Evolutionary conservation across 768 basidiomycete genomes (phyloP).

Genomic region (Suillus americanus): DNA sequence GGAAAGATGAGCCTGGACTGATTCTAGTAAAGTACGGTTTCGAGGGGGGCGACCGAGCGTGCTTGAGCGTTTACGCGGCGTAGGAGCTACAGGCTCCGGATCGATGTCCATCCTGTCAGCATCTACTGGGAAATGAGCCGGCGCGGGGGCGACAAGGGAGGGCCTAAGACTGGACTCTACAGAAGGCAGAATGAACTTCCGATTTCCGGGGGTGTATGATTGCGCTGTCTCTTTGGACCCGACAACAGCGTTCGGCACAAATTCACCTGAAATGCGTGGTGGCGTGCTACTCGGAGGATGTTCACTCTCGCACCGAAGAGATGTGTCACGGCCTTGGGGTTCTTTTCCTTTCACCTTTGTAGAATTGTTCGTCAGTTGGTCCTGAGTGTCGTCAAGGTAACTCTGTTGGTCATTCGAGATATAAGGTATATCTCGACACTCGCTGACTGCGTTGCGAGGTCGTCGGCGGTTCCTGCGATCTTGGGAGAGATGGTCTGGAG

Average conservation of each 20-base stretch:
- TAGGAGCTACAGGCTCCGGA: constrained; percentile 17
- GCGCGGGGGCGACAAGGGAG: neutral
- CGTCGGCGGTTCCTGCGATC: constrained; percentile 4
- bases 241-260: neutral
- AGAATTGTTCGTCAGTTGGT: neutral
- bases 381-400: neutral
- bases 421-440: constrained; percentile 4
- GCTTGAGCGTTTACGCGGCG: constrained; percentile 21
- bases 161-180: neutral
- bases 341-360: neutral
- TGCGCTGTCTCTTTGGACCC: neutral
- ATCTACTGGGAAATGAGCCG: neutral
- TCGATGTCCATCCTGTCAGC: constrained; percentile 10
- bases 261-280: neutral
- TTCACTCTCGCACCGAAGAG: neutral
- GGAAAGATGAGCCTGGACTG: constrained; percentile 48
- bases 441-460: constrained; percentile 2
- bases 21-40: constrained; percentile 44
- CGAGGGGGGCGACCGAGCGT: constrained; percentile 27
- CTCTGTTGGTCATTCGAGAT: neutral
- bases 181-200: neutral
- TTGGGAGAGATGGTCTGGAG: constrained; percentile 10
- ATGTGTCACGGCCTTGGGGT: neutral
- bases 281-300: neutral
- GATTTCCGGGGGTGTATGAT: neutral